Evolutionary conservation across 495 filamentous ascomycete species (phyloP), one percentile per base, ranked within the genome.

Genomic region (Lasiosphaeria hispida): DNA sequence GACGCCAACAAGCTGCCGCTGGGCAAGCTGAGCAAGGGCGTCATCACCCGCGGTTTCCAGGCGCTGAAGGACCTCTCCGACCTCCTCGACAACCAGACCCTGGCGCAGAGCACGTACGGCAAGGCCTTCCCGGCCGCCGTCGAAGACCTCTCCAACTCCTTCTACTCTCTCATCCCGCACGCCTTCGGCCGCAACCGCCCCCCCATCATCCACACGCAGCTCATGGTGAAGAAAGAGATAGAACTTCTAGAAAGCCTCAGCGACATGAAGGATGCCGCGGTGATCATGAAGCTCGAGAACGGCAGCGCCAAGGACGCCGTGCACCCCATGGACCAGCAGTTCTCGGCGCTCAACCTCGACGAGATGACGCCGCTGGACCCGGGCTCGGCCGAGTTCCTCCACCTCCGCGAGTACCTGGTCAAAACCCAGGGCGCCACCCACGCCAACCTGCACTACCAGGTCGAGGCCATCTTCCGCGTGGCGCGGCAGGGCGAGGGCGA

Each of bases 381-480:
- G 10, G 55, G 63, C 0, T 82, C 81, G 14, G 38, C 65, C 6
- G 91, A 96, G 65, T 95, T 83, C 71, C 53, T 54, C 5, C 77
- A 86, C 19, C 75, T 96, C 0, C 58, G 78, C 45, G 69, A 80
- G 6, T 95, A 94, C 59, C 76, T 96, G 10, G 63, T 80, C 36
- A 77, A 84, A 81, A 87, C 87, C 0, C 78, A 79, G 45, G 84
- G 87, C 10, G 10, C 62, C 3, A 88, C 85, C 3, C 90, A 95
- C 61, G 2, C 23, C 23, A 19, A 66, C 40, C 65, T 80, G 39
- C 70, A 78, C 2, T 86, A 86, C 65, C 37, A 78, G 35, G 71
- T 95, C n/a, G 73, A 88, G 51, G 77, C 87, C 48, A 93, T 96
- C 59, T 96, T 96, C 76, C 85, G 90, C 10, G 87, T 95, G 45